Evolutionary conservation across 2,329 filamentous ascomycete species (phyloP), one percentile per base, ranked within the genome.

Genomic region (Mycosphaerella sp.): DNA sequence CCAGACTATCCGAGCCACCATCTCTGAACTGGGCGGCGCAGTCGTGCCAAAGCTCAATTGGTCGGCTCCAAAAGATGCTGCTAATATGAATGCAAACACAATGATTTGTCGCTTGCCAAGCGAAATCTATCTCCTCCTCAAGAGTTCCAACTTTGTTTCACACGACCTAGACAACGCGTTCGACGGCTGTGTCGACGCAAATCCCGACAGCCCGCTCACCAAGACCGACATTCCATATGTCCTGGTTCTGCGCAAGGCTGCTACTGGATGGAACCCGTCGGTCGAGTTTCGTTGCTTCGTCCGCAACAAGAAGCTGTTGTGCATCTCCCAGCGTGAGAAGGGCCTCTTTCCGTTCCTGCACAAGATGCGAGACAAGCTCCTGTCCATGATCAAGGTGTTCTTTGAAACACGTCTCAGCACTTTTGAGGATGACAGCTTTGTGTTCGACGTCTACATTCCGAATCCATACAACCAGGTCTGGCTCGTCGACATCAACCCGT

Each of bases 271-370:
- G 49, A 93, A 96, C 67, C 89, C 90, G 0, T 86, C 89, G 0
- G 81, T 96, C 52, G 93, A 98, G 68, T 98, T 98, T 70, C 81
- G 93, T 18, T 96, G 90, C 68, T 98, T 97, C 65, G 93, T 97
- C 35, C 87, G 91, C 62, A 77, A 89, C 52, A 78, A 88, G 9
- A 81, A 80, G 48, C 76, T 98, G 13, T 77, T 98, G 36, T 89
- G 83, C 53, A 83, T 97, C 52, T 87, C 85, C 30, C 93, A 97
- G 71, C 81, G 93, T 4, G 91, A 97, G 66, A 78, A 91, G 45
- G 95, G 95, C 64, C 81, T 93, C 71, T 97, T 91, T 68, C 81
- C 86, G 10, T 98, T 96, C 66, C 76, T 97, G 66, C 78, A 77
- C 60, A 70, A 72, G 6, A 75, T 96, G 69, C 78, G 82, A 43